Evolutionary conservation across 1,139 yeast species (phyloP).

Genomic region (Candida labiduridarum): DNA sequence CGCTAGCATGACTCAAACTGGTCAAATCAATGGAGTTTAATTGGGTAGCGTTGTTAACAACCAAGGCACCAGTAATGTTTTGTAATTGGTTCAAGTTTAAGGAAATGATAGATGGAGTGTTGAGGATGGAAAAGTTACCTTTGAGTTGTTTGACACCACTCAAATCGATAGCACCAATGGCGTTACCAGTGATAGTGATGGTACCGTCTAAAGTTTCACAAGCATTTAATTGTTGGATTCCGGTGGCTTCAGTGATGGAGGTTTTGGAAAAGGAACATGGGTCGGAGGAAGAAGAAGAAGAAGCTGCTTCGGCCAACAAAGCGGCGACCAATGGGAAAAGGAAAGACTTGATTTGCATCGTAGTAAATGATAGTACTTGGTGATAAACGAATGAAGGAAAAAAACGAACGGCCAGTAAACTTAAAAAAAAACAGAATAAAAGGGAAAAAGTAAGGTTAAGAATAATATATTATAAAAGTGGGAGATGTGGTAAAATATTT

Average conservation of each 20-base stretch:
- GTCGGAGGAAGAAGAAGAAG: conserved; percentile 10
- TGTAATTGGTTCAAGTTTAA: conserved; percentile 34
- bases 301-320: conserved; percentile 8
- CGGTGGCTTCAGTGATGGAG: conserved; percentile 44
- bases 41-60: conserved; percentile 43
- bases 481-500: neutral
- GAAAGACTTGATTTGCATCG: conserved; percentile 21
- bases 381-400: neutral
- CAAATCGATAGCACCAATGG: conserved; percentile 37
- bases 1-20: conserved; percentile 30
- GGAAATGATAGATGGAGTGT: conserved; percentile 44
- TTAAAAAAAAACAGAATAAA: conserved; percentile 3
- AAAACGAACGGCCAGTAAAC: neutral
- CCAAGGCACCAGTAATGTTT: conserved; percentile 40
- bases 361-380: neutral
- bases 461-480: neutral
- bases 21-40: conserved; percentile 43
- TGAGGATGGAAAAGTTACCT: conserved; percentile 39
- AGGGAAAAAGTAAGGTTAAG: neutral
- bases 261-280: conserved; percentile 42
- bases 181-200: conserved; percentile 43
- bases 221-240: conserved; percentile 34
- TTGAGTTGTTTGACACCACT: conserved; percentile 33
- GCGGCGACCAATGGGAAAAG: conserved; percentile 17
- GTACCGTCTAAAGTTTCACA: conserved; percentile 48